phyloP scores from a whole-genome alignment of 2,329 filamentous ascomycete genomes.

The Dactylonectria macrodidyma region DNA sequence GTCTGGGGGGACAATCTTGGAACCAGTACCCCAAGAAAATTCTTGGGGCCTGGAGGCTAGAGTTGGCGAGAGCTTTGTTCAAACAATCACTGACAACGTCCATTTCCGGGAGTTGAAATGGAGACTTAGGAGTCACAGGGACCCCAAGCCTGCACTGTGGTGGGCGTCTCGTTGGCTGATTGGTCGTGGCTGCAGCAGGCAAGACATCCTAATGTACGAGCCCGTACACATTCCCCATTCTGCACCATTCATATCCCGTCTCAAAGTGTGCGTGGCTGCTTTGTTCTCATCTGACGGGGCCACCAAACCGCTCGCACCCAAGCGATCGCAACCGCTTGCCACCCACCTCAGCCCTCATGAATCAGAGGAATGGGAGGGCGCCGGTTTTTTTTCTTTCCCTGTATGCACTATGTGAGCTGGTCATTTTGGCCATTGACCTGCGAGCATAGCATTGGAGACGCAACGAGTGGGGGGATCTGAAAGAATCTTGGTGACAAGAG shows the following conservation, averaged over 20 bases:
- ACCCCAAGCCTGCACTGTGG: slow-evolving; percentile 10
- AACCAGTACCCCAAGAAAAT: not conserved
- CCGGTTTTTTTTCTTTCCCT: not conserved
- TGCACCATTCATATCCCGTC: slow-evolving; percentile 3
- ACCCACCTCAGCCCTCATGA: slow-evolving; percentile 14
- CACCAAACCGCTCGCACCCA: slow-evolving; percentile 5
- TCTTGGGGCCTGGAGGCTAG: not conserved
- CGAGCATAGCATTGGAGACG: not conserved
- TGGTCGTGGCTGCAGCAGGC: slow-evolving; percentile 14
- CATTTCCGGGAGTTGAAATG: slow-evolving; percentile 17
- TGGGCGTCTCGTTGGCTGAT: slow-evolving; percentile 14
- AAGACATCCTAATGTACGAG: slow-evolving; percentile 12
- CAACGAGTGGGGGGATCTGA: not conserved
- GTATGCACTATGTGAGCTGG: slow-evolving; percentile 6
- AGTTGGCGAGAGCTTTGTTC: not conserved
- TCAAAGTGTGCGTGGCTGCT: not conserved
- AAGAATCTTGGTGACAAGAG: not conserved
- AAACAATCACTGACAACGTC: not conserved
- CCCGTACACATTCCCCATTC: not conserved
- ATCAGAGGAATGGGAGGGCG: slow-evolving; percentile 18
- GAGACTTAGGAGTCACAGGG: slow-evolving; percentile 3
- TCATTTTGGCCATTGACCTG: not conserved
- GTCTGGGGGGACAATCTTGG: not conserved
- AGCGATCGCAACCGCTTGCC: not conserved
- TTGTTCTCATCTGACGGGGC: slow-evolving; percentile 6